phyloP scores from a whole-genome alignment of 345 rosid genomes.

The Syzygium grande region DNA sequence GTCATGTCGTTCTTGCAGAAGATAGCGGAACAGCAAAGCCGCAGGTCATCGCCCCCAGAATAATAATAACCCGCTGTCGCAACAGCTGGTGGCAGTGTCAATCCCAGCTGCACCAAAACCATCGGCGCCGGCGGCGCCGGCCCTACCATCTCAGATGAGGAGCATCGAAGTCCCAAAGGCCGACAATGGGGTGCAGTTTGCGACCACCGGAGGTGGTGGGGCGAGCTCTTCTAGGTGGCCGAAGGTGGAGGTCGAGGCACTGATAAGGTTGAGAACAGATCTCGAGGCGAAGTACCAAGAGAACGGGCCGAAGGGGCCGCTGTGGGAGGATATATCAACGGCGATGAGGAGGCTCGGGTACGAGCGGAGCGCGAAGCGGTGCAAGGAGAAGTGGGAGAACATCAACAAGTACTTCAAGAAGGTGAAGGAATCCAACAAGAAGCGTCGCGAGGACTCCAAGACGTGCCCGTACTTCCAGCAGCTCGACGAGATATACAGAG shows the following conservation, averaged over 20 bases:
- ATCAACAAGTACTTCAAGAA: constrained; percentile 95
- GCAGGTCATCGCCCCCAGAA: background rate
- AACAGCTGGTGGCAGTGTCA: background rate
- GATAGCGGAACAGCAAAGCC: constrained; percentile 35
- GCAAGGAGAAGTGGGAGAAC: constrained; percentile 98
- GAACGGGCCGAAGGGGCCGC: constrained; percentile 62
- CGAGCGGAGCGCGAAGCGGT: constrained; percentile 67
- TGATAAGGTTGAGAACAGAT: constrained; percentile 49
- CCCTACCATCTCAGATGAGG: background rate
- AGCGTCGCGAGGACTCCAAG: constrained; percentile 62
- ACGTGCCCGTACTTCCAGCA: constrained; percentile 84
- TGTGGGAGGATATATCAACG: constrained; percentile 84
- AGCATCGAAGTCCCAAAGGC: background rate
- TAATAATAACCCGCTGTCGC: background rate
- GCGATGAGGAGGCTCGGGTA: constrained; percentile 66
- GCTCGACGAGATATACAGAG: constrained; percentile 24
- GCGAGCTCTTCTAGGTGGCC: constrained; percentile 81
- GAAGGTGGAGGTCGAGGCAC: constrained; percentile 65
- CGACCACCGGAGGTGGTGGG: background rate
- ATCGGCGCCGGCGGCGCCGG: background rate
- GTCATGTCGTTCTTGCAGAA: constrained; percentile 72
- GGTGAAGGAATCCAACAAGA: constrained; percentile 72
- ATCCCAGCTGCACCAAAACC: background rate
- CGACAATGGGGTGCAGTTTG: background rate
- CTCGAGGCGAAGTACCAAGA: constrained; percentile 57